Conservation (phyloP, 768 basidiomycete species). For the Sporobolomyces pararoseus region DNA sequence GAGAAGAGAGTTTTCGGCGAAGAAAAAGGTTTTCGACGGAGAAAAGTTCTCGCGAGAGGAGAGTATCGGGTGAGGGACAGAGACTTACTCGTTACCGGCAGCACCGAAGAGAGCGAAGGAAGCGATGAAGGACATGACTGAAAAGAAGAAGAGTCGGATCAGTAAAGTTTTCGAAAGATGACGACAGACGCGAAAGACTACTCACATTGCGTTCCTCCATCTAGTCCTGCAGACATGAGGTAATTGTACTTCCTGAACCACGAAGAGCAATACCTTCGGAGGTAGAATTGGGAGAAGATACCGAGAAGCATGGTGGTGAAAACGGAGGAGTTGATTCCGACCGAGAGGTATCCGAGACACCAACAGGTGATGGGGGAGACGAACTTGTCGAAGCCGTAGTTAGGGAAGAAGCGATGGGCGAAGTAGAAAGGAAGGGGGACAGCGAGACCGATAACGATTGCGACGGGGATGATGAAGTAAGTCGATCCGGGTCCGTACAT, state of each 20-base stretch:
- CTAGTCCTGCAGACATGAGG: constrained; percentile 60
- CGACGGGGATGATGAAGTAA: constrained; percentile 57
- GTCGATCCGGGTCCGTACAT: constrained; percentile 11
- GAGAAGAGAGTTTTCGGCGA: too few species aligned
- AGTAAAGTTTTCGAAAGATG: not conserved
- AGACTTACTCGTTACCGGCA: constrained; percentile 10
- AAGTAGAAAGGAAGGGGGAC: constrained; percentile 60
- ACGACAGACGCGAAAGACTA: constrained; percentile 52
- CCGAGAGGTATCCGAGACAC: constrained; percentile 56
- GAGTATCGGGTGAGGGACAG: too few species aligned
- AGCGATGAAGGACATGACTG: constrained; percentile 56
- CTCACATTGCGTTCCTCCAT: constrained; percentile 57
- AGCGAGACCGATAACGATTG: constrained; percentile 51
- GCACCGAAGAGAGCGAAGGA: constrained; percentile 63
- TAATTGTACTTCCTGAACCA: constrained; percentile 57
- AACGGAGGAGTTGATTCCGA: constrained; percentile 60
- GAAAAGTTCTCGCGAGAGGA: too few species aligned
- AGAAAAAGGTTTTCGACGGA: too few species aligned
- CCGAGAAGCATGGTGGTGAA: constrained; percentile 57
- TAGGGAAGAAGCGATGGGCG: constrained; percentile 54
- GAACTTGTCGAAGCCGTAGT: constrained; percentile 54
- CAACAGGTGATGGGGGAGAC: constrained; percentile 47
- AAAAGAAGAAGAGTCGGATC: not conserved
- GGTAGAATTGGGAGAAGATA: constrained; percentile 59
- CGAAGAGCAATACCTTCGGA: constrained; percentile 57